Evolutionary conservation across 768 basidiomycete species (phyloP).

Genomic region (Tubosaeta sp.): DNA sequence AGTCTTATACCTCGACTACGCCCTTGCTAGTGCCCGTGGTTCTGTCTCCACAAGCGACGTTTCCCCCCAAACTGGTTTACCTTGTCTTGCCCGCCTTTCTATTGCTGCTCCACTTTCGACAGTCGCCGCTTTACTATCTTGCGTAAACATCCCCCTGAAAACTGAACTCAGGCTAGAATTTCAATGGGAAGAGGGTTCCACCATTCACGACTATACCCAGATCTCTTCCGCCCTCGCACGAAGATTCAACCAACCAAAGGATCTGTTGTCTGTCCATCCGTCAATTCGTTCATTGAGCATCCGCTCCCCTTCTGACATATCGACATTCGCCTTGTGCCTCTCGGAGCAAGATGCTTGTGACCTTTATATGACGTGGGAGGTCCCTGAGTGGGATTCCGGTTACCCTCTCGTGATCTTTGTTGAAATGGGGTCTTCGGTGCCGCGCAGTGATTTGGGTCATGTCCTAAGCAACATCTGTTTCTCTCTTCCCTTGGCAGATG

Average conservation of each 20-base stretch:
- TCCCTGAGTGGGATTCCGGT: background rate
- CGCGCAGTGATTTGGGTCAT: background rate
- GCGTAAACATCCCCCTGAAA: conserved; percentile 1
- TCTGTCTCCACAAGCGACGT: background rate
- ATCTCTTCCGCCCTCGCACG: background rate
- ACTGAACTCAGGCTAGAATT: background rate
- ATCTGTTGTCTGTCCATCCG: background rate
- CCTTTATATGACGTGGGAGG: too few species aligned
- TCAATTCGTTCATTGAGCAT: background rate
- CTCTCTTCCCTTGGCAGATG: background rate
- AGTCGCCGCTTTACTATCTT: conserved; percentile 5
- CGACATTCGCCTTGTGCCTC: too few species aligned
- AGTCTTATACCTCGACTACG: conserved; percentile 30
- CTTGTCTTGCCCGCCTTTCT: background rate
- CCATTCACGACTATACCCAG: background rate
- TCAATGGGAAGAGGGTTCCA: background rate
- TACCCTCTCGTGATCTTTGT: conserved; percentile 1
- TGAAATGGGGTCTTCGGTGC: too few species aligned
- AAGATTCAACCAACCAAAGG: background rate
- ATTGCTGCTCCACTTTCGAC: conserved; percentile 6
- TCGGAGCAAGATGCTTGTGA: too few species aligned
- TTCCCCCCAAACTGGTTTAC: background rate
- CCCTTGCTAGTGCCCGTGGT: conserved; percentile 14
- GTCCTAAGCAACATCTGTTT: background rate
- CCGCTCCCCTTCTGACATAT: background rate